phyloP scores from a whole-genome alignment of 2,329 filamentous ascomycete genomes.

The Pleoardoris graminearum region DNA sequence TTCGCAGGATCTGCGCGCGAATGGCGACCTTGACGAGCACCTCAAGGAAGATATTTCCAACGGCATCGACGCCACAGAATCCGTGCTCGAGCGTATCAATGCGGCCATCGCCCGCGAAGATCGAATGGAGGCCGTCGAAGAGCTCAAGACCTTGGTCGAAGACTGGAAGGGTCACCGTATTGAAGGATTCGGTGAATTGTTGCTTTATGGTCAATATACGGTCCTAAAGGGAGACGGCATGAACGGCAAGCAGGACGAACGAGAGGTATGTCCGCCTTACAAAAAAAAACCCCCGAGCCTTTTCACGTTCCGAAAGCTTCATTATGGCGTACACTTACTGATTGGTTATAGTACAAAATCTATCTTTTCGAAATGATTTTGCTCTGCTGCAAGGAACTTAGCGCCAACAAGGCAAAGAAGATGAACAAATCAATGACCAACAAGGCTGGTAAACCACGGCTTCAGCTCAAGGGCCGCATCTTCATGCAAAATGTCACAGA shows the following conservation, averaged over 20 bases:
- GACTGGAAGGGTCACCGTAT: conserved; percentile 96
- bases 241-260: conserved; percentile 78
- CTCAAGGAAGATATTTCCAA: conserved; percentile 71
- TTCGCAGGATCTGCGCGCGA: conserved; percentile 78
- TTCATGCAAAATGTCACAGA: conserved; percentile 99
- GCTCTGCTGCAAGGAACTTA: conserved; percentile 94
- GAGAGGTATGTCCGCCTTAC: conserved; percentile 66
- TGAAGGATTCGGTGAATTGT: conserved; percentile 85
- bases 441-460: conserved; percentile 71
- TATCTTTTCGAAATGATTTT: conserved; percentile 96
- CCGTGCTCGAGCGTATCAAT: conserved; percentile 82
- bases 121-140: conserved; percentile 78
- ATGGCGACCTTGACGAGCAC: conserved; percentile 71
- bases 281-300: neutral
- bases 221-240: conserved; percentile 81
- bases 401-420: conserved; percentile 77
- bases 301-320: no score
- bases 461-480: conserved; percentile 94
- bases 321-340: no score
- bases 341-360: conserved; percentile 76
- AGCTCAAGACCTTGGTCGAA: conserved; percentile 81
- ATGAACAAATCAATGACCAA: conserved; percentile 71
- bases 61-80: conserved; percentile 80
- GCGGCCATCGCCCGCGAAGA: conserved; percentile 88
- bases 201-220: conserved; percentile 87